A percentile compares a stretch with the other conserved stretches of the same genome.
Evolutionary conservation across 139 green algal genomes (phyloP).

Genomic region (Chlorella sp.): DNA sequence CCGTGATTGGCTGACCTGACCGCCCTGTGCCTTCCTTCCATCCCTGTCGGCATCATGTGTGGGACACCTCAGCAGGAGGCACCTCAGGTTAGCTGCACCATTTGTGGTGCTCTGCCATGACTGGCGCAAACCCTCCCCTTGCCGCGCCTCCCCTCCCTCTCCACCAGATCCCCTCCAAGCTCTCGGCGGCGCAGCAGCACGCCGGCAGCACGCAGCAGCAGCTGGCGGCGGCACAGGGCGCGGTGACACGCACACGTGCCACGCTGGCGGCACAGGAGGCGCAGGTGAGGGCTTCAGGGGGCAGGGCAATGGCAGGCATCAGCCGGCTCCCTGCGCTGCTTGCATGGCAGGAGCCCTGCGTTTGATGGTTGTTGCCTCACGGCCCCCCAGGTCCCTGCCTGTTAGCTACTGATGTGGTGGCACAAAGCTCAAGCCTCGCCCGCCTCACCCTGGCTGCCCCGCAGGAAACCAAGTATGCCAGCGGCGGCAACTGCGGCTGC

Average conservation of each 20-base stretch:
- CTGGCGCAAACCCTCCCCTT: too few species aligned
- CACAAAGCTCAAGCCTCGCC: too few species aligned
- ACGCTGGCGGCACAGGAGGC: slow-evolving; percentile 3
- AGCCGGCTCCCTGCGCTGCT: not conserved
- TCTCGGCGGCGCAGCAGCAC: slow-evolving; percentile 2
- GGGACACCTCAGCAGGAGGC: too few species aligned
- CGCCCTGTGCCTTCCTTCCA: too few species aligned
- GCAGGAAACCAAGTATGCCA: not conserved
- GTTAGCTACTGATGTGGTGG: too few species aligned
- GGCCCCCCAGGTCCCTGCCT: too few species aligned
- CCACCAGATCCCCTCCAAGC: slow-evolving; percentile 1
- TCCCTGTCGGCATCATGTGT: too few species aligned
- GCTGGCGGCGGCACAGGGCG: not conserved
- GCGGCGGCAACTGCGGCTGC: slow-evolving; percentile 5
- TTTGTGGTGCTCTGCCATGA: too few species aligned
- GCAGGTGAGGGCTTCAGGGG: not conserved
- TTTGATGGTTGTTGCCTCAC: not conserved
- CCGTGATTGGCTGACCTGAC: too few species aligned
- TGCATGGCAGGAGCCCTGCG: not conserved
- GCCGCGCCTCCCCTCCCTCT: not conserved
- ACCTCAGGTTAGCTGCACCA: not conserved
- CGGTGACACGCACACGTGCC: not conserved
- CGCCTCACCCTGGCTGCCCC: too few species aligned
- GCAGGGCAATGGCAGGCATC: not conserved
- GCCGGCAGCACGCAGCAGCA: not conserved